Conservation (phyloP, 2,329 filamentous ascomycete species). For the Penicillium sp. region DNA sequence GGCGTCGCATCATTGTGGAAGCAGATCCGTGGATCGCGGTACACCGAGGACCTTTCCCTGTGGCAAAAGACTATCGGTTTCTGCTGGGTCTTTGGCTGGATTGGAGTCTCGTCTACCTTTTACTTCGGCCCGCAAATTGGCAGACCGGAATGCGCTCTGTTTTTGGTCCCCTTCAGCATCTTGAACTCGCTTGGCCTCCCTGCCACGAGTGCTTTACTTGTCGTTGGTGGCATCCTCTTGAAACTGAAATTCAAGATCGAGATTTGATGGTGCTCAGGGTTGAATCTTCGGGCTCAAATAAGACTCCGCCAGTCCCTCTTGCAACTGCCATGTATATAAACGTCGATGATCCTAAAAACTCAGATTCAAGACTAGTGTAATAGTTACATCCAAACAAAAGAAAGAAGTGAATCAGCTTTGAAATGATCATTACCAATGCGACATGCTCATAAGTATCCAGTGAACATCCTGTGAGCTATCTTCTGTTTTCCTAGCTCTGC, state of each 20-base stretch:
- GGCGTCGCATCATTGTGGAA: conserved; percentile 24
- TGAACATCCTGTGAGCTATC: too few species aligned
- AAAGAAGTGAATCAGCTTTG: too few species aligned
- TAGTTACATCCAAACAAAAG: too few species aligned
- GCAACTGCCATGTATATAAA: too few species aligned
- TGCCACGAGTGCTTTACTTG: not conserved
- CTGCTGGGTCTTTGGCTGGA: conserved; percentile 17
- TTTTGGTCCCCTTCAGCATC: conserved; percentile 1
- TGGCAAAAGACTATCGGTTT: conserved; percentile 15
- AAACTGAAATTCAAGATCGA: not conserved
- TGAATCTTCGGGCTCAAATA: not conserved
- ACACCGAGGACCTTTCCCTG: not conserved
- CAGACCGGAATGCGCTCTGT: not conserved
- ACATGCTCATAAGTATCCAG: too few species aligned
- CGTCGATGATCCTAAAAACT: too few species aligned
- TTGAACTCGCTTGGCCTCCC: not conserved
- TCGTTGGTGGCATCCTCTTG: not conserved
- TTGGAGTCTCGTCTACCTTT: conserved; percentile 19
- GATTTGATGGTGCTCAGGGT: not conserved
- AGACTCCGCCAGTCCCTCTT: too few species aligned
- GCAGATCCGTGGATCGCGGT: not conserved
- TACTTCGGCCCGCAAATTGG: conserved; percentile 3
- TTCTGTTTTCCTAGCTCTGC: too few species aligned
- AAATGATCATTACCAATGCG: too few species aligned
- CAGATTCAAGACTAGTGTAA: too few species aligned